Evolutionary conservation across 1,284 basidiomycete species (phyloP), one percentile per base, ranked within the genome.

Genomic region (Malassezia cuniculi): DNA sequence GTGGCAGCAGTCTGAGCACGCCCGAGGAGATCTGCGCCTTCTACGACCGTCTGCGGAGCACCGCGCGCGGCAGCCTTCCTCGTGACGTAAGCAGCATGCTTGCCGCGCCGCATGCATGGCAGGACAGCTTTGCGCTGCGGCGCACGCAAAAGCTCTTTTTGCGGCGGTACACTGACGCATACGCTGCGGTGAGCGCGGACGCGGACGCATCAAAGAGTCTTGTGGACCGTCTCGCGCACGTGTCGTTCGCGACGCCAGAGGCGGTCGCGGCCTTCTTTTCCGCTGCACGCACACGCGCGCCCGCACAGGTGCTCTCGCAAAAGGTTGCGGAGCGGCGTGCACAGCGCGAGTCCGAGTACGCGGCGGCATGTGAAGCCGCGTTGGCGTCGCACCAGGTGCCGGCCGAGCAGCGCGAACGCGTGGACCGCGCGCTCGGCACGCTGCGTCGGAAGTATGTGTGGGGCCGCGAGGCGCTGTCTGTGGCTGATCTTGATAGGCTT

Each of bases 281-380:
- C 16, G 57, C 57, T 14, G 29, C 31, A 29, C 27, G 35, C 5
- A 17, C 28, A 7, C 24, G 27, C 11, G 27, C 39, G 25, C 34
- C 25, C 24, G 21, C 44, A 14, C 71, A 71, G 1, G 67, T 70
- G 10, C 67, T 80, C 4, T 36, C 47, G 5, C 36, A 45, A 17
- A 68, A 65, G 40, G 48, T 54, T 20, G 39, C 36, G 17, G 52
- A 50, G 9, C 50, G 52, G 9, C 45, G 50, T 4, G 36, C 33
- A 17, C 50, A 50, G 34, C 49, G 78, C 49, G 77, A 80, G 59
- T 68, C 67, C 17, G 76, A 76, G 39, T 85, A 81, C 80, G 72
- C 74, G 5, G 68, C 63, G 5, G 65, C 83, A 37, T 61, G 84
- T 5, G 50, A 57, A 27, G 71, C 68, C 8, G 66, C 79, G 28